phyloP scores from a whole-genome alignment of 2,329 filamentous ascomycete genomes.

The Xylariaceae sp. region DNA sequence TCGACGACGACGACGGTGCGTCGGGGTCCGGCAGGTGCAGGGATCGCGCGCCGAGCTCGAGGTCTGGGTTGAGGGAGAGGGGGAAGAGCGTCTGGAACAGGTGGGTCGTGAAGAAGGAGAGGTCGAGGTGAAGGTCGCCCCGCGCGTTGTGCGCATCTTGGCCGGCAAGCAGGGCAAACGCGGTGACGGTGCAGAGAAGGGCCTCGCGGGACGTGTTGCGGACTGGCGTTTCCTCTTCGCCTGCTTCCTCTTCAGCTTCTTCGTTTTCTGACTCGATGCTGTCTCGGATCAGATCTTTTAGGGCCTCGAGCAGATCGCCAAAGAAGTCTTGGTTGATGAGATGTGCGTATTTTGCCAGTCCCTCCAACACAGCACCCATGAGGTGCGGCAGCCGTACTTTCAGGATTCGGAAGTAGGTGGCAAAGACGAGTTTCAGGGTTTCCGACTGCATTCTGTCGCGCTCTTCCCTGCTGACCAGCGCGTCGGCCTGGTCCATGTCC shows the following conservation, averaged over 20 bases:
- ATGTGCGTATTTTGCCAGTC: conserved; percentile 86
- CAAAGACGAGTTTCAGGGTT: conserved; percentile 92
- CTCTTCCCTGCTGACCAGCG: conserved; percentile 84
- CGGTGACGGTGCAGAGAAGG: conserved; percentile 90
- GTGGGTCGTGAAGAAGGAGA: conserved; percentile 91
- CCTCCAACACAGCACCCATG: conserved; percentile 95
- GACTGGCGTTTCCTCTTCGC: conserved; percentile 39
- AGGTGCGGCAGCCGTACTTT: conserved; percentile 74
- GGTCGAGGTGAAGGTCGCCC: conserved; percentile 74
- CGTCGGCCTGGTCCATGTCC: conserved; percentile 88
- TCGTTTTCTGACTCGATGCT: conserved; percentile 51
- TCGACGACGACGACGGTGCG: conserved; percentile 30
- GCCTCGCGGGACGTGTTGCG: conserved; percentile 79
- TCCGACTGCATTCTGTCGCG: conserved; percentile 91
- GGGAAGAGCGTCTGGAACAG: conserved; percentile 81
- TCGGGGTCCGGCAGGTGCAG: conserved; percentile 63
- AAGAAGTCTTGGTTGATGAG: conserved; percentile 99
- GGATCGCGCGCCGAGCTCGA: conserved; percentile 72
- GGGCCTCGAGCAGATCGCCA: conserved; percentile 84
- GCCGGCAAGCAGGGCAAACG: conserved; percentile 90
- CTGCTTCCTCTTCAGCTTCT: conserved; percentile 26
- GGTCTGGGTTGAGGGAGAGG: conserved; percentile 72
- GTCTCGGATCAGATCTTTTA: conserved; percentile 84
- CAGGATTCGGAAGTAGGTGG: conserved; percentile 87
- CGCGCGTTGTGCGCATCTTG: conserved; percentile 87